Evolutionary conservation across 1,139 yeast genomes (phyloP), one percentile per base, ranked within the genome.

Genomic region (Sugiyamaella grinbergsii): DNA sequence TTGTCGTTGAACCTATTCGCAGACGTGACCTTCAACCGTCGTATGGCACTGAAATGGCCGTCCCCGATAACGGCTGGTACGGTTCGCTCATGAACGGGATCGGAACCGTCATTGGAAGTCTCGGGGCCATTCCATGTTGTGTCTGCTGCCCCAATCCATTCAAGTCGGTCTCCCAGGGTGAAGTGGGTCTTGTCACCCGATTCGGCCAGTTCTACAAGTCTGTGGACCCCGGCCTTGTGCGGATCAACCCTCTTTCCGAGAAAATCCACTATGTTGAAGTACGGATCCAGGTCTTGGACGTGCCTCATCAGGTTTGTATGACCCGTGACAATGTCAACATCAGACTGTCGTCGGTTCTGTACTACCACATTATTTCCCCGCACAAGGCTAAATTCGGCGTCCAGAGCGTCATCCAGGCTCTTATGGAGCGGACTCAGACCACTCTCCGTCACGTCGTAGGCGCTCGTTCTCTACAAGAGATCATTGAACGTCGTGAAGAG

Each of bases 361-460:
- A 83, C 66, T 83, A 79, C 69, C 82, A 82, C 64, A 79, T 84
- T 57, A 74, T 79, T 43, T 84, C 83, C 57, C 90, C 91, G 1
- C 85, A 82, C 65, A 80, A 78, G 72, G 85, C 90, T 7, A 71
- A 77, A 49, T 83, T 78, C 61, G 79, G 83, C 23, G 81, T 84
- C 55, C 66, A 74, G 36, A 70, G 80, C 62, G 80, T 83, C 54
- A 74, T 76, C 57, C 71, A 69, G 34, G 86, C 90, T n/a, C 75
- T 84, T 52, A 69, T 75, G 53, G 90, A 83, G 66, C 75, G 90
- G 66, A 83, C 90, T 3, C 88, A 83, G 67, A 84, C 89, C 41
- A 84, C 91, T 2, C 71, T 84, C 61, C 76, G 91, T 65, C 88
- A 83, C 61, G 90, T 84, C 10, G 78, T 83, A 54, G 91, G 91